phyloP scores from a whole-genome alignment of 345 rosid genomes.

The Lenwebbia sp. region DNA sequence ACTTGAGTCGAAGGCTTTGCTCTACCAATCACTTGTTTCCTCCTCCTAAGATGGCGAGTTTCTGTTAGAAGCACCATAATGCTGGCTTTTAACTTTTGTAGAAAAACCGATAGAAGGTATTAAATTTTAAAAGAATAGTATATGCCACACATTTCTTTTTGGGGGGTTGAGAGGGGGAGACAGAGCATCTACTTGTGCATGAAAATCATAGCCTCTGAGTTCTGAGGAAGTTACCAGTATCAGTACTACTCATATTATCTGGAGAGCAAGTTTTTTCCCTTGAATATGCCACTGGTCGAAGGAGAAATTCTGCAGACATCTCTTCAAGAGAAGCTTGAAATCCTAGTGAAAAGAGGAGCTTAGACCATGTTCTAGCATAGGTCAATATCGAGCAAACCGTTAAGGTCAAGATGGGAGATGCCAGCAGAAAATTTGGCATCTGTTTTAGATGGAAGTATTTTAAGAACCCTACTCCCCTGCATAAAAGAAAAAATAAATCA shows the following conservation, averaged over 20 bases:
- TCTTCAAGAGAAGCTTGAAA: constrained; percentile 41
- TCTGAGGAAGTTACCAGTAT: background rate
- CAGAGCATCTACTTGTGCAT: constrained; percentile 3
- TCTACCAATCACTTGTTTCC: constrained; percentile 32
- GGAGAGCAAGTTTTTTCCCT: background rate
- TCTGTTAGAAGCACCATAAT: constrained; percentile 20
- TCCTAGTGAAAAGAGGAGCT: constrained; percentile 51
- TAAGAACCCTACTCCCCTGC: constrained; percentile 92
- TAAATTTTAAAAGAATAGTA: background rate
- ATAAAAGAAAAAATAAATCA: background rate
- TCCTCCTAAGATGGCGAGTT: constrained; percentile 27
- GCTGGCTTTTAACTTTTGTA: background rate
- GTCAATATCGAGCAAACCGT: constrained; percentile 56
- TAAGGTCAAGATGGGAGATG: constrained; percentile 73
- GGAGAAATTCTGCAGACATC: constrained; percentile 15
- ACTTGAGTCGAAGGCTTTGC: constrained; percentile 3
- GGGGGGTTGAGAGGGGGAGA: constrained; percentile 18
- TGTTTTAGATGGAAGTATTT: constrained; percentile 74
- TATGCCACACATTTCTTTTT: background rate
- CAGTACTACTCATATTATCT: background rate
- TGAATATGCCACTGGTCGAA: constrained; percentile 7
- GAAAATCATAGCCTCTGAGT: background rate
- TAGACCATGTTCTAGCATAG: constrained; percentile 39
- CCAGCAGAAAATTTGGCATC: constrained; percentile 92
- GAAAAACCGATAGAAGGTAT: background rate